Conservation (phyloP, 2,329 filamentous ascomycete genomes). For the Neonectria sp. region DNA sequence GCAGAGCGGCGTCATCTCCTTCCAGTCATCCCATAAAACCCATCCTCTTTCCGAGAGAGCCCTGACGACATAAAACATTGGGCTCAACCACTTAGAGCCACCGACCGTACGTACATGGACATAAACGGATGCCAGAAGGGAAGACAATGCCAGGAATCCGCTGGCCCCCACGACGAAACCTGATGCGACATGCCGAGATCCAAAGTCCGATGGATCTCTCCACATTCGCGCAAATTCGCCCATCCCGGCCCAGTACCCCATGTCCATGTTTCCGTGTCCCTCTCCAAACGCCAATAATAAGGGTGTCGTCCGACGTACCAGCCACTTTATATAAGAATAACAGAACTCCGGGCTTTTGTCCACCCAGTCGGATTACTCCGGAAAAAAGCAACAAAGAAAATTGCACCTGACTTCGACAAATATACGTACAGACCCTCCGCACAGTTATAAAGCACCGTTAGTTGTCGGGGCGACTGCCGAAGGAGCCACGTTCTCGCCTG, state of each 20-base stretch:
- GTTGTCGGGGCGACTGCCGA: conserved; percentile 40
- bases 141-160: conserved; percentile 3
- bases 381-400: conserved; percentile 39
- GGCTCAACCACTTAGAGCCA: conserved; percentile 15
- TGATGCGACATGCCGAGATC: conserved; percentile 30
- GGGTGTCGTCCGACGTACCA: conserved; percentile 42
- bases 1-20: conserved; percentile 22
- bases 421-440: conserved; percentile 47
- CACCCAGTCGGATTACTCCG: conserved; percentile 39
- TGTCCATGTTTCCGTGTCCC: conserved; percentile 30
- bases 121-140: conserved; percentile 5
- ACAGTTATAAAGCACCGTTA: conserved; percentile 48
- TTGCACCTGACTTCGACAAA: conserved; percentile 34
- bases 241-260: conserved; percentile 27
- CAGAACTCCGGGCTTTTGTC: conserved; percentile 52
- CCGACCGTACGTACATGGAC: conserved; percentile 23
- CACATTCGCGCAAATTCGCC: conserved; percentile 20
- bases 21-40: conserved; percentile 23
- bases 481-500: conserved; percentile 44
- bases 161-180: conserved; percentile 25
- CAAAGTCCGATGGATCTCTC: conserved; percentile 20
- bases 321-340: conserved; percentile 46
- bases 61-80: conserved; percentile 21
- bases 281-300: conserved; percentile 47
- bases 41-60: conserved; percentile 16